Conservation (phyloP, 2,329 filamentous ascomycete genomes). For the Claviceps maximensis region DNA sequence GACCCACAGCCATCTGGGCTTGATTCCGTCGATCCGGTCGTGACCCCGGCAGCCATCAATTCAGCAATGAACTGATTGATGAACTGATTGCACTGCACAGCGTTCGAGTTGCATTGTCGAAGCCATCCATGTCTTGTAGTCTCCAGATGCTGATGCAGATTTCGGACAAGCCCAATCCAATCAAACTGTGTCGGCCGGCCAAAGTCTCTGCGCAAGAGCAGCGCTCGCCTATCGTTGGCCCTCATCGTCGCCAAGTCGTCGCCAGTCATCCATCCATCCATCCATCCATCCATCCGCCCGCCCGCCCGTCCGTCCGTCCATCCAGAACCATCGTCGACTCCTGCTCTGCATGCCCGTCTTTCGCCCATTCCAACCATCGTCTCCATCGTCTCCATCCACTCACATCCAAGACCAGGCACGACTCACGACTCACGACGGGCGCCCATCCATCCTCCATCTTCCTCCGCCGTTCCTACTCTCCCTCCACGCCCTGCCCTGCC, state of each 20-base stretch:
- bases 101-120: not conserved
- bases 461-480: not conserved
- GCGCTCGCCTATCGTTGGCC: not conserved
- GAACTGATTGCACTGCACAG: not conserved
- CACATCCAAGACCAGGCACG: not conserved
- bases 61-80: not conserved
- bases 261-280: no score
- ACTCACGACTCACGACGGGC: no score
- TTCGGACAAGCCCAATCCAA: not conserved
- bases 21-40: not conserved
- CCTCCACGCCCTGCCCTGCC: slow-evolving; percentile 11
- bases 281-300: no score
- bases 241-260: not conserved
- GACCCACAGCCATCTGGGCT: not conserved
- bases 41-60: not conserved
- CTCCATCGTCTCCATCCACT: not conserved
- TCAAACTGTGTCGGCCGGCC: not conserved
- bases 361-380: not conserved
- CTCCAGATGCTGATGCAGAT: not conserved
- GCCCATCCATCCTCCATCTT: not conserved
- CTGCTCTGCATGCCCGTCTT: not conserved
- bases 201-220: not conserved
- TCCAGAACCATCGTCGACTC: no score
- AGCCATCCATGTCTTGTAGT: not conserved
- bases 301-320: no score